Conservation (phyloP, 1,139 yeast genomes). For the Pichia terricola region DNA sequence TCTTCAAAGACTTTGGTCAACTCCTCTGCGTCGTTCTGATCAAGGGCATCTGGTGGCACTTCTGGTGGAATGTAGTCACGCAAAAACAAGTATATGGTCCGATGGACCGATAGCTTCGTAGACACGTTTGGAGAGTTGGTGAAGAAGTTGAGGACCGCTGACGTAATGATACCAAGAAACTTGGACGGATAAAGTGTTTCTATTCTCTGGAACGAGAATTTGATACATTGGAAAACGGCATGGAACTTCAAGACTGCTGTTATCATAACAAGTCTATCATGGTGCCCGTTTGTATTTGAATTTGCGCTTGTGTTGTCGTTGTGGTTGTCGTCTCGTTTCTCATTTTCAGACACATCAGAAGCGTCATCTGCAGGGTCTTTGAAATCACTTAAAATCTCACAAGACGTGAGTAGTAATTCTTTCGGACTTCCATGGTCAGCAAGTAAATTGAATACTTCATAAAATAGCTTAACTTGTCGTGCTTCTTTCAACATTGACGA, state of each 20-base stretch:
- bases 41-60: slow-evolving; percentile 28
- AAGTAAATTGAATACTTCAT: slow-evolving; percentile 48
- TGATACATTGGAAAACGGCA: slow-evolving; percentile 51
- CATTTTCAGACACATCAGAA: background rate
- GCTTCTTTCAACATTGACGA: slow-evolving; percentile 12
- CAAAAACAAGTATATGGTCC: slow-evolving; percentile 55
- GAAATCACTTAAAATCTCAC: slow-evolving; percentile 46
- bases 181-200: slow-evolving; percentile 67
- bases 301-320: background rate
- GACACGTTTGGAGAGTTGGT: slow-evolving; percentile 27
- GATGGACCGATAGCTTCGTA: slow-evolving; percentile 36
- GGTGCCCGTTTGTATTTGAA: too few species aligned
- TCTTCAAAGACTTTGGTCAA: slow-evolving; percentile 35
- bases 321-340: slow-evolving; percentile 1
- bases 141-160: slow-evolving; percentile 44
- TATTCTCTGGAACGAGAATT: slow-evolving; percentile 42
- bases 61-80: slow-evolving; percentile 53
- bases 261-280: background rate
- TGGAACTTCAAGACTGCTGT: slow-evolving; percentile 43
- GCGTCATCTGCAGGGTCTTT: slow-evolving; percentile 14
- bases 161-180: slow-evolving; percentile 56
- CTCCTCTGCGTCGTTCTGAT: slow-evolving; percentile 28
- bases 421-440: slow-evolving; percentile 67
- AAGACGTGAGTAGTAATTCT: slow-evolving; percentile 60
- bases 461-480: slow-evolving; percentile 22